Percentiles rank a stretch among this genome's conserved stretches.
phyloP scores from a whole-genome alignment of 129 eudicot genomes.

The Erigeron canadensis region DNA sequence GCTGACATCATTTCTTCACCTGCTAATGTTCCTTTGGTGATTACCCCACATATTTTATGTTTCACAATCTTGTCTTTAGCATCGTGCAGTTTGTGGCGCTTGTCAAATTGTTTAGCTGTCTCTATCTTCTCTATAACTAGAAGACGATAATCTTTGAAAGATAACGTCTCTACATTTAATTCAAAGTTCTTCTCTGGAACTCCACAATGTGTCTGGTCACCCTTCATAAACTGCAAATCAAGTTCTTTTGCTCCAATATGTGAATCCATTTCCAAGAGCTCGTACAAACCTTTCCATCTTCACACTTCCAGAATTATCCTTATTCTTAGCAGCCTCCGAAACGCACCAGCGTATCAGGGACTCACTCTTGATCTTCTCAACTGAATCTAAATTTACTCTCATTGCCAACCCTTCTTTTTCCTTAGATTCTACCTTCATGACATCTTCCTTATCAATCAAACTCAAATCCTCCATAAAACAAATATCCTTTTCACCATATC shows the following conservation, averaged over 20 bases:
- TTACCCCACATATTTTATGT: slow-evolving; percentile 93
- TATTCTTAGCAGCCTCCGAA: slow-evolving; percentile 15
- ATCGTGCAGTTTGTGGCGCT: slow-evolving; percentile 73
- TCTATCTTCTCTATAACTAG: slow-evolving; percentile 96
- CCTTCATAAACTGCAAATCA: slow-evolving; percentile 99
- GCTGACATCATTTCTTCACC: slow-evolving; percentile 83
- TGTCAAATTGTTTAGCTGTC: slow-evolving; percentile 91
- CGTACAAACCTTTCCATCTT: slow-evolving; percentile 97
- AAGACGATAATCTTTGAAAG: slow-evolving; percentile 91
- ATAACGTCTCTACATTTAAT: slow-evolving; percentile 74
- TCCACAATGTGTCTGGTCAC: slow-evolving; percentile 97
- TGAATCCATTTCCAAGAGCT: slow-evolving; percentile 97
- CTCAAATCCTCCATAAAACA: slow-evolving; percentile 42
- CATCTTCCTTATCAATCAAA: slow-evolving; percentile 58
- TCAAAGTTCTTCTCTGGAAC: slow-evolving; percentile 96
- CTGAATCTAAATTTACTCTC: slow-evolving; percentile 13
- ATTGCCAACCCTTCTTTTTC: slow-evolving; percentile 37
- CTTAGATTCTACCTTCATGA: slow-evolving; percentile 18
- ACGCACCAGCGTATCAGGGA: slow-evolving; percentile 15
- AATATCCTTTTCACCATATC: too few species aligned
- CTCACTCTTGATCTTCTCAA: slow-evolving; percentile 54
- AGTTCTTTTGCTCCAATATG: slow-evolving; percentile 95
- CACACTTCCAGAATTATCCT: slow-evolving; percentile 45
- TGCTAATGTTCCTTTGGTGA: slow-evolving; percentile 92
- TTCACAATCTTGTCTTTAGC: slow-evolving; percentile 93